Evolutionary conservation across 768 basidiomycete species (phyloP).

Genomic region (Lepiota venenata): DNA sequence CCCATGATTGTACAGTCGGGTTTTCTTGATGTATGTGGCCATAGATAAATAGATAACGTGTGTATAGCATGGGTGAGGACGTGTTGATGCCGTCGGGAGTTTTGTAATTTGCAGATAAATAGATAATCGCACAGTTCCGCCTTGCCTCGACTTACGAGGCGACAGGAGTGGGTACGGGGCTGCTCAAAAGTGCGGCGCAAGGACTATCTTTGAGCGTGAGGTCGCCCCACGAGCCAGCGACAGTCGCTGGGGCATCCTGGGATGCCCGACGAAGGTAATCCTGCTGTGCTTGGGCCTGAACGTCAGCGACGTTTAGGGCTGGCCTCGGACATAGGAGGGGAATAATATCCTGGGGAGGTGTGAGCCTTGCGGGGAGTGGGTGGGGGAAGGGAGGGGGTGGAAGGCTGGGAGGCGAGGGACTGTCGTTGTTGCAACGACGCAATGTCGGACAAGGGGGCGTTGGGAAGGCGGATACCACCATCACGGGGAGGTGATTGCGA

Average conservation of each 20-base stretch:
- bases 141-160: slow-evolving; percentile 14
- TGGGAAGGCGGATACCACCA: slow-evolving; percentile 66
- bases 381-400: slow-evolving; percentile 17
- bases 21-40: slow-evolving; percentile 11
- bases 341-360: slow-evolving; percentile 22
- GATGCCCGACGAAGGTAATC: slow-evolving; percentile 17
- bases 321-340: slow-evolving; percentile 15
- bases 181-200: slow-evolving; percentile 10
- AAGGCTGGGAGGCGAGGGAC: slow-evolving; percentile 15
- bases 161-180: slow-evolving; percentile 18
- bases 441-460: slow-evolving; percentile 68
- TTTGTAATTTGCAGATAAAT: slow-evolving; percentile 3
- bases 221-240: slow-evolving; percentile 11
- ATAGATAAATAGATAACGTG: slow-evolving; percentile 13
- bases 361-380: slow-evolving; percentile 21
- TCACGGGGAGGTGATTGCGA: slow-evolving; percentile 43
- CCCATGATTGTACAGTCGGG: slow-evolving; percentile 12
- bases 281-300: slow-evolving; percentile 13
- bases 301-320: slow-evolving; percentile 3
- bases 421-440: slow-evolving; percentile 36
- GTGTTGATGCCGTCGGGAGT: background rate
- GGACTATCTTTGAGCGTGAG: slow-evolving; percentile 8
- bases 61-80: slow-evolving; percentile 8
- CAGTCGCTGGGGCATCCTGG: slow-evolving; percentile 9
- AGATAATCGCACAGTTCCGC: background rate